Percentiles rank a stretch among this genome's conserved stretches.
phyloP scores from a whole-genome alignment of 352 stramenopile genomes.

The Phytopythium litorale region DNA sequence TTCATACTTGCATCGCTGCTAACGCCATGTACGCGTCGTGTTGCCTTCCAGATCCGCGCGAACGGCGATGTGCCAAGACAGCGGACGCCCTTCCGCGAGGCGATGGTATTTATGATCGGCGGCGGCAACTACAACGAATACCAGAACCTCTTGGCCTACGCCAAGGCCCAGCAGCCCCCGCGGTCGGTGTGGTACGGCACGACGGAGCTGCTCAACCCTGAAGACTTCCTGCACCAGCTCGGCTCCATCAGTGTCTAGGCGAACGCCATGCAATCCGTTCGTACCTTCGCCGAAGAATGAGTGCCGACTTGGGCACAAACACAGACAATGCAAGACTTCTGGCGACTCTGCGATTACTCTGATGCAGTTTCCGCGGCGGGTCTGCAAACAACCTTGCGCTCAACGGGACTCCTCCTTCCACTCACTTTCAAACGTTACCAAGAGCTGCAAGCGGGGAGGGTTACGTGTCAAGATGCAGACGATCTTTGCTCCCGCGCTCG shows the following conservation, averaged over 20 bases:
- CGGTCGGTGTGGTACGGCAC: constrained; percentile 86
- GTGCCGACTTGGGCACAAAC: not conserved
- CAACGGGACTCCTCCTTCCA: no score
- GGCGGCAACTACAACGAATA: constrained; percentile 89
- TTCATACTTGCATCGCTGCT: not conserved
- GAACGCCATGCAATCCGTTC: not conserved
- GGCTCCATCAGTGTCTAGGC: constrained; percentile 52
- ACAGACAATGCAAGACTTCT: not conserved
- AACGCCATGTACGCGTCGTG: not conserved
- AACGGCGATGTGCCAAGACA: constrained; percentile 67
- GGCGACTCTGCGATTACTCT: not conserved
- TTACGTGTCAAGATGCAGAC: no score
- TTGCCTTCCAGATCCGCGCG: constrained; percentile 52
- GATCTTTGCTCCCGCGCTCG: no score
- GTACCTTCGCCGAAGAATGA: not conserved
- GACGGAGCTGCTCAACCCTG: constrained; percentile 85
- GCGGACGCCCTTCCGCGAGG: constrained; percentile 73
- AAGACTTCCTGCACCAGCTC: constrained; percentile 88
- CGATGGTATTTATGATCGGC: constrained; percentile 88
- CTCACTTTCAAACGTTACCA: no score
- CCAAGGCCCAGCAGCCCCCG: constrained; percentile 59
- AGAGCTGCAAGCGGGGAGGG: no score
- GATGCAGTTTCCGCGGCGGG: no score
- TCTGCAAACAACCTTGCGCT: no score
- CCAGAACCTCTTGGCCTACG: constrained; percentile 82